Evolutionary conservation across 306 rosid genomes (phyloP).

Genomic region (Trifolium repens): DNA sequence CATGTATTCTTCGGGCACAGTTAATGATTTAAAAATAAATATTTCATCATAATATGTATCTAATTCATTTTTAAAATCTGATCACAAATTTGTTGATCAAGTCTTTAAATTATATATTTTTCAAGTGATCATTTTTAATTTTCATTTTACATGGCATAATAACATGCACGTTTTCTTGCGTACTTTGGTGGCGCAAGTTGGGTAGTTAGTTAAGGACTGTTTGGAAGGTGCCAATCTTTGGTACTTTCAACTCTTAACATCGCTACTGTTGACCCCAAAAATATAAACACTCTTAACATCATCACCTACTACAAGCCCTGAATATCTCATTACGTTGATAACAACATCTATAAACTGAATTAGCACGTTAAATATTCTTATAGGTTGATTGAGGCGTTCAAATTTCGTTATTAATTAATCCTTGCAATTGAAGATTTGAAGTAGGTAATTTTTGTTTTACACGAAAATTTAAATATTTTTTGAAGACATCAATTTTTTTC

Average conservation of each 20-base stretch:
- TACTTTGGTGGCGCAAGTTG: slow-evolving; percentile 27
- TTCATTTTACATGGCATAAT: background rate
- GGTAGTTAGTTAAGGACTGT: slow-evolving; percentile 16
- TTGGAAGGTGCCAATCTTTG: background rate
- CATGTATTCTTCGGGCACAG: too few relatives aligned
- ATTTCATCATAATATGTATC: too few relatives aligned
- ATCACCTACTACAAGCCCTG: slow-evolving; percentile 38
- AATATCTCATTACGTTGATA: slow-evolving; percentile 24
- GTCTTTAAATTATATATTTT: too few relatives aligned
- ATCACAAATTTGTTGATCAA: too few relatives aligned
- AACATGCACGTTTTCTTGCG: slow-evolving; percentile 37
- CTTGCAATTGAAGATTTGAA: slow-evolving; percentile 22
- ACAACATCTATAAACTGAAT: slow-evolving; percentile 15
- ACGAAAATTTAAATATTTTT: slow-evolving; percentile 17
- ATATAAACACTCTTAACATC: background rate
- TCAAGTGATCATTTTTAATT: too few relatives aligned
- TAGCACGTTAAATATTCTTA: slow-evolving; percentile 26
- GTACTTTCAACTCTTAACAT: slow-evolving; percentile 37
- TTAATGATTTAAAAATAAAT: too few relatives aligned
- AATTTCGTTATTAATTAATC: slow-evolving; percentile 19
- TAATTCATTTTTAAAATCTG: too few relatives aligned
- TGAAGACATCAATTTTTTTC: too few relatives aligned
- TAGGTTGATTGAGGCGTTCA: slow-evolving; percentile 26
- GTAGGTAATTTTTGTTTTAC: slow-evolving; percentile 38
- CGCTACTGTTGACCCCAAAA: background rate